Conservation (phyloP, 805 yeast species). For the Yarrowia porcina region DNA sequence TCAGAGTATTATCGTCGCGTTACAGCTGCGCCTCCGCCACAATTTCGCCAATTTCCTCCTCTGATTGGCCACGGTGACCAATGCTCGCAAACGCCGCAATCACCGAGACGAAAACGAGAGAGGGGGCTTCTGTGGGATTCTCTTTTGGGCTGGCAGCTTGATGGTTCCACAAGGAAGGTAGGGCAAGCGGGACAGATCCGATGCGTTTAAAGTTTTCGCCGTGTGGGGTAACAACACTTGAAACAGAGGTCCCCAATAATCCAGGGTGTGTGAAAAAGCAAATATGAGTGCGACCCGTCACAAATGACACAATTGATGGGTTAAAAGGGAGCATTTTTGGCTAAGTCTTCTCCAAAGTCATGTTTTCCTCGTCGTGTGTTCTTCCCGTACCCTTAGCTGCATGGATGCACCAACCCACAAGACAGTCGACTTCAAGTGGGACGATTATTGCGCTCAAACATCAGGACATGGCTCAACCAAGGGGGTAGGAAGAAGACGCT, state of each 20-base stretch:
- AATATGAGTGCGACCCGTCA: no score
- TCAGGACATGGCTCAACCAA: neutral
- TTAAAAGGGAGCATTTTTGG: no score
- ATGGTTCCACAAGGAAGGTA: neutral
- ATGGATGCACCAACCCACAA: neutral
- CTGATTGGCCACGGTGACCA: neutral
- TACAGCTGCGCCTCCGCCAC: neutral
- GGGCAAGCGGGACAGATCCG: neutral
- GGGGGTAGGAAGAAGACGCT: neutral
- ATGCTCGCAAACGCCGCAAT: neutral
- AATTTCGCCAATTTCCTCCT: neutral
- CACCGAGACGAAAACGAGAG: neutral
- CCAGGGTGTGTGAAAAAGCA: neutral
- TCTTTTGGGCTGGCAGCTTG: neutral
- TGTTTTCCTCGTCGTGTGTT: neutral
- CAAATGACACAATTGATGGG: no score
- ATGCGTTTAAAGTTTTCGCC: neutral
- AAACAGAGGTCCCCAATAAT: neutral
- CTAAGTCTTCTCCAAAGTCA: no score
- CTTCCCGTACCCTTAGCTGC: neutral
- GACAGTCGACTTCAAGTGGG: neutral
- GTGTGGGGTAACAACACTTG: slow-evolving; percentile 1
- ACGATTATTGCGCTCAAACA: neutral
- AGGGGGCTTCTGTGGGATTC: neutral
- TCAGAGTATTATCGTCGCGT: neutral